Evolutionary conservation across 257 asterid species (phyloP).

Genomic region (Ajuga chamaepitys): DNA sequence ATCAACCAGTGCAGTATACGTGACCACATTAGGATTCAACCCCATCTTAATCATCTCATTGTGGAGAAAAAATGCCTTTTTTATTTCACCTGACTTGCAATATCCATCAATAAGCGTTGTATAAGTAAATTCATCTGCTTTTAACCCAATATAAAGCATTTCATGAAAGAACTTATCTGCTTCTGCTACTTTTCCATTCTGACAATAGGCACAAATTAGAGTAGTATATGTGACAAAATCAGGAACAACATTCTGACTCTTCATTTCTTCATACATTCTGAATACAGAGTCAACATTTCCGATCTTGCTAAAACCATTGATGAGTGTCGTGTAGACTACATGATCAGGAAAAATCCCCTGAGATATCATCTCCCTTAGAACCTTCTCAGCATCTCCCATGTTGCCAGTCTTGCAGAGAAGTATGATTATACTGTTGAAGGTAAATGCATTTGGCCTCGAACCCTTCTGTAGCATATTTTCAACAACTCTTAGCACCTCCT

Average conservation of each 20-base stretch:
- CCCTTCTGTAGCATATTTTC: conserved; percentile 60
- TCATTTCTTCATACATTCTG: conserved; percentile 71
- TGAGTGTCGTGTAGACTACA: conserved; percentile 77
- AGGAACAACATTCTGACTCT: conserved; percentile 39
- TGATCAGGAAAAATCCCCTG: conserved; percentile 66
- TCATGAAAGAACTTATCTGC: conserved; percentile 61
- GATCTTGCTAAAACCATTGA: conserved; percentile 65
- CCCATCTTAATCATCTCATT: conserved; percentile 69
- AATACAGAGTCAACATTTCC: conserved; percentile 48
- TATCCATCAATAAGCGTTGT: conserved; percentile 81
- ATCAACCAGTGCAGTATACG: conserved; percentile 85
- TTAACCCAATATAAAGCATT: conserved; percentile 62
- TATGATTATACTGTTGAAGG: conserved; percentile 63
- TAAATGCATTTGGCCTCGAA: conserved; percentile 64
- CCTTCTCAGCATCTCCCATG: conserved; percentile 60
- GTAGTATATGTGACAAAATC: conserved; percentile 69
- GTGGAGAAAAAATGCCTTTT: conserved; percentile 72
- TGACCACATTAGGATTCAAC: conserved; percentile 69
- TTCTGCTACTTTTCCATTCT: conserved; percentile 53
- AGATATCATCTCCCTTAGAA: conserved; percentile 64
- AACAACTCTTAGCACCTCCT: conserved; percentile 37
- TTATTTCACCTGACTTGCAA: conserved; percentile 66
- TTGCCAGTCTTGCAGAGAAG: conserved; percentile 63
- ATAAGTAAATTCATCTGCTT: conserved; percentile 75
- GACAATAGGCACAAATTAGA: conserved; percentile 67